phyloP scores from a whole-genome alignment of 495 filamentous ascomycete species.

The Penicilliopsis zonata region DNA sequence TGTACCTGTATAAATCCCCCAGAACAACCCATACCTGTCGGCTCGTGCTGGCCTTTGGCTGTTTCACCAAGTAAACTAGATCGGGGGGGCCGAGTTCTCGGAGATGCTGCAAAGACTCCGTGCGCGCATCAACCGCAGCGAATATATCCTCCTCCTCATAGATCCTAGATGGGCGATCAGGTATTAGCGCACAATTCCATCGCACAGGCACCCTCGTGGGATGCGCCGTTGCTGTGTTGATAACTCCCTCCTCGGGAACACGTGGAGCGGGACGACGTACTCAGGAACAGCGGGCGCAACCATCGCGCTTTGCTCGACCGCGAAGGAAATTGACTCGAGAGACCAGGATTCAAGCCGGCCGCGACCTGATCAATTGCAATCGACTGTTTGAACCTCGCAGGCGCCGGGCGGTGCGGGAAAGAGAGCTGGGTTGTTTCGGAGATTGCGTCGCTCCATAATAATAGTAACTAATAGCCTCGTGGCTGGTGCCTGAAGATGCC shows the following conservation, averaged over 20 bases:
- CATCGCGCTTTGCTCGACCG: slow-evolving; percentile 44
- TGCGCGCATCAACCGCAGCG: slow-evolving; percentile 79
- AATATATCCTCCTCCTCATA: slow-evolving; percentile 77
- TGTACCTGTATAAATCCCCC: not conserved
- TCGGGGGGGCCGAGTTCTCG: slow-evolving; percentile 93
- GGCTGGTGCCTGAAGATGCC: no score
- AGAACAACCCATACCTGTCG: slow-evolving; percentile 27
- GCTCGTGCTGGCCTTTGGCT: slow-evolving; percentile 45
- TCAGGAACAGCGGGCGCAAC: slow-evolving; percentile 83
- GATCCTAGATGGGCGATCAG: slow-evolving; percentile 44
- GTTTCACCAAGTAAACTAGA: slow-evolving; percentile 88
- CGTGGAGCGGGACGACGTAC: slow-evolving; percentile 41
- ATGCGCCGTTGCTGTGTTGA: not conserved
- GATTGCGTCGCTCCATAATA: no score
- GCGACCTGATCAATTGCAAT: not conserved
- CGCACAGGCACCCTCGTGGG: not conserved
- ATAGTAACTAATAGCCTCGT: no score
- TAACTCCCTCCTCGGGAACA: slow-evolving; percentile 12
- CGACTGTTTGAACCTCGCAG: not conserved
- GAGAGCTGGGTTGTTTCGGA: no score
- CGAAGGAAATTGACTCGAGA: slow-evolving; percentile 2
- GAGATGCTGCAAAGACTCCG: slow-evolving; percentile 69
- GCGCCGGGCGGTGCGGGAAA: not conserved
- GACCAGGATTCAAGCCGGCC: not conserved
- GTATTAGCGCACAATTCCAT: slow-evolving; percentile 10